Conservation (phyloP, 495 filamentous ascomycete genomes). For the Lichenothelia convexa region DNA sequence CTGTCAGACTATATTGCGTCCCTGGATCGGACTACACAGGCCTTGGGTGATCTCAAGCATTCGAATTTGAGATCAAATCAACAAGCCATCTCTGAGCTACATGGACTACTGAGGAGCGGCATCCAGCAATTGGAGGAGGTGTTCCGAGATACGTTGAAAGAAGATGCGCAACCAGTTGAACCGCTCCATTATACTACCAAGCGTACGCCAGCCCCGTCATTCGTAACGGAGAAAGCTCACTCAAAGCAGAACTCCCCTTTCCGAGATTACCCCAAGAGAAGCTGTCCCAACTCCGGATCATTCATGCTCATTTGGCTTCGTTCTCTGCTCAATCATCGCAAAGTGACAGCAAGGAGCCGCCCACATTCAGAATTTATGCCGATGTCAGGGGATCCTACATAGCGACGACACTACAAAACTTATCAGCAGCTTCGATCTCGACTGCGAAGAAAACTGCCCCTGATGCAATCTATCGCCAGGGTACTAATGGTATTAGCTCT, state of each 20-base stretch:
- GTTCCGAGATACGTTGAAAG: constrained; percentile 55
- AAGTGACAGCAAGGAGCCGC: constrained; percentile 29
- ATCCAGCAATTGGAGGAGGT: constrained; percentile 64
- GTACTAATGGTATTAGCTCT: constrained; percentile 81
- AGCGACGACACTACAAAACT: constrained; percentile 54
- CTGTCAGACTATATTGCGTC: constrained; percentile 74
- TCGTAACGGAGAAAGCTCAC: constrained; percentile 19
- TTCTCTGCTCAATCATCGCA: constrained; percentile 31
- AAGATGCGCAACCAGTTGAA: constrained; percentile 60
- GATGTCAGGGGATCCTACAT: constrained; percentile 77
- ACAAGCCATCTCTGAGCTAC: constrained; percentile 67
- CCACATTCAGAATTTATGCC: constrained; percentile 61
- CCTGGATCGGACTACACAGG: constrained; percentile 70
- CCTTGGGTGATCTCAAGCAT: constrained; percentile 58
- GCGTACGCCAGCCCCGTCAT: constrained; percentile 32
- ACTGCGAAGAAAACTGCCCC: constrained; percentile 65
- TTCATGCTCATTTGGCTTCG: constrained; percentile 38
- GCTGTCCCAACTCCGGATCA: constrained; percentile 34
- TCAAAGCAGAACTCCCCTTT: constrained; percentile 43
- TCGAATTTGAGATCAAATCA: constrained; percentile 85
- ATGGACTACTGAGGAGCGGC: constrained; percentile 54
- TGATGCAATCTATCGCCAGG: constrained; percentile 69
- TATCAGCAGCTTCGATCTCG: constrained; percentile 72
- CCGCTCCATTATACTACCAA: constrained; percentile 91
- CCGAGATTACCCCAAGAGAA: constrained; percentile 41